These are phyloP conservation scores for Neohortaea acidophila DNA, from an alignment of 495 filamentous ascomycete species.

Conservation along the genomic window DNA sequence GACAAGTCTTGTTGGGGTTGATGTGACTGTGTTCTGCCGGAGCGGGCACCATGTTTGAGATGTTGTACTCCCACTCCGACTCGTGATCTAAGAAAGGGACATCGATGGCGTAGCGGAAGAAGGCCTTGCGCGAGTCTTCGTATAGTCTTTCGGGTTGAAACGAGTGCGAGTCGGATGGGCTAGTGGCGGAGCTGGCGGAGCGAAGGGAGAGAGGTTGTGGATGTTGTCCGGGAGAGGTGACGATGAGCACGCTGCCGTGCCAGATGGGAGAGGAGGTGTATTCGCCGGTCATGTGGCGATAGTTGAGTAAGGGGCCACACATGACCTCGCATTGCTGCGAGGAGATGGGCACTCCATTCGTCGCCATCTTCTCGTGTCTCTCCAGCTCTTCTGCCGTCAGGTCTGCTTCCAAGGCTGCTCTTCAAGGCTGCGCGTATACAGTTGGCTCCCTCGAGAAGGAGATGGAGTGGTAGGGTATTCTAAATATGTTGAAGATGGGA, in stretches of 20 bases:
- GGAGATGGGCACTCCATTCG: slow-evolving; percentile 14
- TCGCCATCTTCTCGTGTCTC: background rate
- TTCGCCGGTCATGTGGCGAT: slow-evolving; percentile 59
- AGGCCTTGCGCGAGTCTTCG: slow-evolving; percentile 58
- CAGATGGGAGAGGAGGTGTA: slow-evolving; percentile 37
- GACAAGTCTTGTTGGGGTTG: slow-evolving; percentile 16
- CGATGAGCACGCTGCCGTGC: slow-evolving; percentile 72
- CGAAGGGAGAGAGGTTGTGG: slow-evolving; percentile 37
- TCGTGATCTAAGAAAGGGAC: slow-evolving; percentile 42
- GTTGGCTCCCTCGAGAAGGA: too few species aligned
- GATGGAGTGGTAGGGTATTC: too few species aligned
- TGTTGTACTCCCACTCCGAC: slow-evolving; percentile 44
- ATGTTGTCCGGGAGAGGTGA: slow-evolving; percentile 48
- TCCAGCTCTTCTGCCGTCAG: too few species aligned
- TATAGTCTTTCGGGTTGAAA: slow-evolving; percentile 55
- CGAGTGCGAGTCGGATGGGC: slow-evolving; percentile 5
- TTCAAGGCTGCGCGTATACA: too few species aligned
- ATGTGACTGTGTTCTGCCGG: slow-evolving; percentile 28
- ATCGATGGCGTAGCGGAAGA: slow-evolving; percentile 62
- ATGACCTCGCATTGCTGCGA: slow-evolving; percentile 40
- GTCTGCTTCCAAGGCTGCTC: too few species aligned
- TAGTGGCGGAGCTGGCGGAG: slow-evolving; percentile 29
- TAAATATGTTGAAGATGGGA: too few species aligned
- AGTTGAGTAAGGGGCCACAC: slow-evolving; percentile 73
- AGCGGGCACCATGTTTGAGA: slow-evolving; percentile 34